A percentile compares a stretch with the other conserved stretches of the same genome.
These are phyloP conservation scores for Suillus luteus DNA, from an alignment of 768 basidiomycete genomes.

Conservation along the genomic window DNA sequence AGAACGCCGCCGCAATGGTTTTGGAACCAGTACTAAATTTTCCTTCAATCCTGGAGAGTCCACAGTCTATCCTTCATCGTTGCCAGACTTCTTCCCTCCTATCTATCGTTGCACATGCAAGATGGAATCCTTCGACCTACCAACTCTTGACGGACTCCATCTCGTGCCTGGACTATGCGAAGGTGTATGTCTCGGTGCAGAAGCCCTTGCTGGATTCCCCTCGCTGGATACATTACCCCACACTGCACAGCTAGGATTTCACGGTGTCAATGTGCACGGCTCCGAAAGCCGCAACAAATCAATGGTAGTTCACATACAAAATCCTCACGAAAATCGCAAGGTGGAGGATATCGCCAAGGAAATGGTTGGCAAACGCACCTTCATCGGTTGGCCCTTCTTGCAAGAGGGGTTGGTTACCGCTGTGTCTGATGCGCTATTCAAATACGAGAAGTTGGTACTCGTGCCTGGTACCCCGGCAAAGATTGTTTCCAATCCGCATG, in stretches of 20 bases:
- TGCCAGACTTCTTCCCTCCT: constrained; percentile 94
- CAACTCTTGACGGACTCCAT: constrained; percentile 81
- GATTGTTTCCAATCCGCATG: constrained; percentile 74
- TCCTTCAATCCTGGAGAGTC: constrained; percentile 63
- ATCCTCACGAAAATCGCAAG: constrained; percentile 67
- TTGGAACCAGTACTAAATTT: constrained; percentile 83
- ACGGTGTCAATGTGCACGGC: constrained; percentile 93
- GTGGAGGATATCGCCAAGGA: constrained; percentile 71
- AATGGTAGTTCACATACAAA: constrained; percentile 85
- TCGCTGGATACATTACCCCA: constrained; percentile 89
- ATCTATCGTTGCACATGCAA: constrained; percentile 76
- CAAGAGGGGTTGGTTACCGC: constrained; percentile 88
- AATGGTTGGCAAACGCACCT: constrained; percentile 77
- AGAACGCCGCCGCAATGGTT: constrained; percentile 74
- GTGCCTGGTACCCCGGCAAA: constrained; percentile 51
- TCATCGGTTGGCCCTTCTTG: constrained; percentile 92
- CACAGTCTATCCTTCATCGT: constrained; percentile 82
- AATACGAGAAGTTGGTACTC: constrained; percentile 72
- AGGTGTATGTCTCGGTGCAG: constrained; percentile 82
- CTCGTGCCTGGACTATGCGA: constrained; percentile 85
- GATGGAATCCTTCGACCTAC: constrained; percentile 85
- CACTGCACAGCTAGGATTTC: constrained; percentile 72
- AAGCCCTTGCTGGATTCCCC: constrained; percentile 94
- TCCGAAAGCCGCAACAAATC: constrained; percentile 90
- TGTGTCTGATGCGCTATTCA: constrained; percentile 85